Conservation (phyloP, 768 basidiomycete species). For the Phanerochaete carnosa region DNA sequence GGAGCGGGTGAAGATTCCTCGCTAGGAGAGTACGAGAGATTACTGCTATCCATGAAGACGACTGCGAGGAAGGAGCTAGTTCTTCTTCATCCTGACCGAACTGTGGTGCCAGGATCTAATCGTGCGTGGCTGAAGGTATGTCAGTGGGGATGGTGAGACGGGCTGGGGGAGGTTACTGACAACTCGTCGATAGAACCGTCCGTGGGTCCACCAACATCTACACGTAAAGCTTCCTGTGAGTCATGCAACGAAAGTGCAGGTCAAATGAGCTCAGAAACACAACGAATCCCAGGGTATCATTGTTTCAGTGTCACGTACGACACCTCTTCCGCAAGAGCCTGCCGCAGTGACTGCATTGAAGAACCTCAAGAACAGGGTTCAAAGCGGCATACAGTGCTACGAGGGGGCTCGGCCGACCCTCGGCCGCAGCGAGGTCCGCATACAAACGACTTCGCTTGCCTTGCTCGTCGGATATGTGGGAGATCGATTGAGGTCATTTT, state of each 20-base stretch:
- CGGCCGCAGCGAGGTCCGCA: constrained; percentile 78
- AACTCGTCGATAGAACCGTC: constrained; percentile 62
- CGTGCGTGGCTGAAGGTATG: constrained; percentile 91
- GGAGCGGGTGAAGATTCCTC: constrained; percentile 91
- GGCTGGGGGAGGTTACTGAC: background rate
- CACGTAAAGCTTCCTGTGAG: constrained; percentile 87
- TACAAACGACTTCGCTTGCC: constrained; percentile 86
- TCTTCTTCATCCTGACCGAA: constrained; percentile 87
- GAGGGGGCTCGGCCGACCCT: constrained; percentile 56
- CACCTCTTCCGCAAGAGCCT: constrained; percentile 63
- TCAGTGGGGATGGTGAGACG: constrained; percentile 1
- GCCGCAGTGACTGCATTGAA: constrained; percentile 87
- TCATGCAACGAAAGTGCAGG: background rate
- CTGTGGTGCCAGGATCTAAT: constrained; percentile 86
- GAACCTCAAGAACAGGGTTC: constrained; percentile 90
- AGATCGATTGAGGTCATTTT: constrained; percentile 91
- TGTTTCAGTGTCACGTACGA: constrained; percentile 57
- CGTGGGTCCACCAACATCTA: constrained; percentile 95
- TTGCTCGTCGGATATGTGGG: constrained; percentile 90
- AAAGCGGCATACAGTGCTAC: constrained; percentile 86
- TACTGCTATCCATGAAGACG: constrained; percentile 93
- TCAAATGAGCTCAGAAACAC: background rate
- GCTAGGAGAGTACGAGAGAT: constrained; percentile 91
- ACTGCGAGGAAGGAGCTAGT: constrained; percentile 98
- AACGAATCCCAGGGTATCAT: constrained; percentile 59